Percentiles rank a stretch among this genome's conserved stretches.
These are phyloP conservation scores for Aspergillus sp. DNA, from an alignment of 2,329 filamentous ascomycete genomes.

Conservation along the genomic window DNA sequence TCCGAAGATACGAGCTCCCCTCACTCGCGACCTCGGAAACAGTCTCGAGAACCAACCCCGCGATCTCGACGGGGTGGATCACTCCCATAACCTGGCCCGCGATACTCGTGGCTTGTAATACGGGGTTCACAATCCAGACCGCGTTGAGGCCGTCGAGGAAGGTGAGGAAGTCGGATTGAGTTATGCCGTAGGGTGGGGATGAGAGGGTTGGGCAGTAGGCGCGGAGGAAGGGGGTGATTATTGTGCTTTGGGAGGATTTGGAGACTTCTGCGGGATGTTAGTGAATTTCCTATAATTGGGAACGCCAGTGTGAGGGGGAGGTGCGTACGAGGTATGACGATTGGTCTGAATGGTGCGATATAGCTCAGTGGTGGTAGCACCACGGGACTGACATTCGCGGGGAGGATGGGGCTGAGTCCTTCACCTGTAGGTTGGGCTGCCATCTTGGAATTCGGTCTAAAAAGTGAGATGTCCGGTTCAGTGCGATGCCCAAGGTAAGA, in stretches of 20 bases:
- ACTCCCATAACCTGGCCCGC: not conserved
- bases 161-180: not conserved
- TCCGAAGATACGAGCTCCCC: not conserved
- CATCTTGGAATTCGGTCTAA: not conserved
- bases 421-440: not conserved
- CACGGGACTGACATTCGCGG: no score
- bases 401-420: not conserved
- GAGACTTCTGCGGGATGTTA: not conserved
- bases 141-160: conserved; percentile 3
- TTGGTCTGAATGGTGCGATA: not conserved
- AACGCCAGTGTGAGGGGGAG: no score
- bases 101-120: not conserved
- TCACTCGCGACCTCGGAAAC: not conserved
- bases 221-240: not conserved
- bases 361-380: no score
- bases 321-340: not conserved
- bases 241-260: not conserved
- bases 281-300: no score
- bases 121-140: not conserved
- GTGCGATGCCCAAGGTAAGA: no score
- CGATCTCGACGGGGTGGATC: conserved; percentile 2
- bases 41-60: not conserved
- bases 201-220: not conserved
- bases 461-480: no score
- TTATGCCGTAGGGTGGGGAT: not conserved